These are phyloP conservation scores for Phialocephala subalpina DNA, from an alignment of 2,329 filamentous ascomycete species.

Conservation along the genomic window DNA sequence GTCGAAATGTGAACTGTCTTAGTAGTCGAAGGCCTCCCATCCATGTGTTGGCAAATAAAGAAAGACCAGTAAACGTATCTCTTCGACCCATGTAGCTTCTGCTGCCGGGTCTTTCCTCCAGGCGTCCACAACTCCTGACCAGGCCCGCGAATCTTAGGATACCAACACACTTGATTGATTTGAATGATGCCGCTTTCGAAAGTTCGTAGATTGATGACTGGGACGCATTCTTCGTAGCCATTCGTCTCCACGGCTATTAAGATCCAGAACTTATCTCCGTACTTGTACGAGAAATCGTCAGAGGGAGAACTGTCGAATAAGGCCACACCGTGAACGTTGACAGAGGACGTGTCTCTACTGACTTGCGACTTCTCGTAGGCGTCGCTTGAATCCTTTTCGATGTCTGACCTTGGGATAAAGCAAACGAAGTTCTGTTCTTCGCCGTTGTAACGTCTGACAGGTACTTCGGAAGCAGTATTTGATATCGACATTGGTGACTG, in stretches of 20 bases:
- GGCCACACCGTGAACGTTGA: slow-evolving; percentile 36
- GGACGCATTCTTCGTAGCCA: slow-evolving; percentile 17
- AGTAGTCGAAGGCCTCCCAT: slow-evolving; percentile 24
- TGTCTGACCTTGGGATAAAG: slow-evolving; percentile 34
- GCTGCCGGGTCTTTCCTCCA: slow-evolving; percentile 28
- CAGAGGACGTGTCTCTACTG: slow-evolving; percentile 8
- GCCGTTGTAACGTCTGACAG: slow-evolving; percentile 32
- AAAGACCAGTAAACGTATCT: slow-evolving; percentile 29
- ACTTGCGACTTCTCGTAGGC: slow-evolving; percentile 28
- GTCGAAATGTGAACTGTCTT: slow-evolving; percentile 28
- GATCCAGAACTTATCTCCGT: slow-evolving; percentile 36
- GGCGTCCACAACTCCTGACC: slow-evolving; percentile 35
- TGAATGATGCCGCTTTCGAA: slow-evolving; percentile 27
- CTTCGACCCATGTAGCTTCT: slow-evolving; percentile 27
- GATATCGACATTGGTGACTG: slow-evolving; percentile 35
- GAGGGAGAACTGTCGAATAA: slow-evolving; percentile 24
- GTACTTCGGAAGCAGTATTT: slow-evolving; percentile 23
- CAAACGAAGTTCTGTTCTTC: slow-evolving; percentile 34
- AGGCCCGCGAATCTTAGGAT: slow-evolving; percentile 29
- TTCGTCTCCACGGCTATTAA: slow-evolving; percentile 18
- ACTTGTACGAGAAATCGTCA: slow-evolving; percentile 28
- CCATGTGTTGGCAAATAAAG: slow-evolving; percentile 34
- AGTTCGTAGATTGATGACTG: slow-evolving; percentile 39
- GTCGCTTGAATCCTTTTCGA: slow-evolving; percentile 34
- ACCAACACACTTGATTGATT: slow-evolving; percentile 37